A percentile compares a stretch with the other conserved stretches of the same genome.
These are phyloP conservation scores for Immersiella caudata DNA, from an alignment of 495 filamentous ascomycete species.

Conservation along the genomic window DNA sequence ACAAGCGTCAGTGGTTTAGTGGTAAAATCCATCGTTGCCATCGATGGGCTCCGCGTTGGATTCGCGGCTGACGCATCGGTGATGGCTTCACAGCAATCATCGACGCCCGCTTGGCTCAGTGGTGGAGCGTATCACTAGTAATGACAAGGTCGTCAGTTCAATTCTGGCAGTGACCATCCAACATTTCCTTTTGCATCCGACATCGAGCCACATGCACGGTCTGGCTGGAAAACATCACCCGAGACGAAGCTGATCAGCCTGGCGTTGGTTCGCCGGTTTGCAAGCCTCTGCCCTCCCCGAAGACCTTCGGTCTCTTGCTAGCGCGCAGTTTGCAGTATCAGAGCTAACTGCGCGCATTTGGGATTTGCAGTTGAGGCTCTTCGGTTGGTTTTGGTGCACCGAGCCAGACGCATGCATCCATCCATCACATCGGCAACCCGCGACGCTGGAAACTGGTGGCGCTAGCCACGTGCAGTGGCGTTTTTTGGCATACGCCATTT, in stretches of 20 bases:
- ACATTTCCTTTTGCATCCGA: neutral
- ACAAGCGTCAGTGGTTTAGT: conserved; percentile 4
- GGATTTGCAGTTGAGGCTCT: neutral
- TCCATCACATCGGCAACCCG: neutral
- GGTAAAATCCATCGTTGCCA: conserved; percentile 27
- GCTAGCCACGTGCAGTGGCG: neutral
- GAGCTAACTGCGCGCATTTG: neutral
- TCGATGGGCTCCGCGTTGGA: conserved; percentile 57
- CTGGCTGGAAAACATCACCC: too few species aligned
- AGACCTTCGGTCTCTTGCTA: too few species aligned
- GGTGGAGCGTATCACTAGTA: conserved; percentile 14
- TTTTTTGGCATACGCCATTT: neutral
- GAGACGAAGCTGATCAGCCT: too few species aligned
- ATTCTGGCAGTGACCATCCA: conserved; percentile 4
- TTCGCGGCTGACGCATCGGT: conserved; percentile 40
- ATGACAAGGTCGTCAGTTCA: conserved; percentile 14
- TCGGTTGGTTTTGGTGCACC: neutral
- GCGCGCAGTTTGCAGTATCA: neutral
- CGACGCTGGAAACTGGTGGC: neutral
- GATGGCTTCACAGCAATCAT: neutral
- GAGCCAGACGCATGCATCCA: neutral
- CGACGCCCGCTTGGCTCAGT: conserved; percentile 8
- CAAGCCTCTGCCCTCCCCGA: too few species aligned
- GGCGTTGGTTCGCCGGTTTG: too few species aligned
- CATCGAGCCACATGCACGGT: neutral